phyloP scores from a whole-genome alignment of 2,329 filamentous ascomycete genomes.

The Sporothrix euskadiensis region DNA sequence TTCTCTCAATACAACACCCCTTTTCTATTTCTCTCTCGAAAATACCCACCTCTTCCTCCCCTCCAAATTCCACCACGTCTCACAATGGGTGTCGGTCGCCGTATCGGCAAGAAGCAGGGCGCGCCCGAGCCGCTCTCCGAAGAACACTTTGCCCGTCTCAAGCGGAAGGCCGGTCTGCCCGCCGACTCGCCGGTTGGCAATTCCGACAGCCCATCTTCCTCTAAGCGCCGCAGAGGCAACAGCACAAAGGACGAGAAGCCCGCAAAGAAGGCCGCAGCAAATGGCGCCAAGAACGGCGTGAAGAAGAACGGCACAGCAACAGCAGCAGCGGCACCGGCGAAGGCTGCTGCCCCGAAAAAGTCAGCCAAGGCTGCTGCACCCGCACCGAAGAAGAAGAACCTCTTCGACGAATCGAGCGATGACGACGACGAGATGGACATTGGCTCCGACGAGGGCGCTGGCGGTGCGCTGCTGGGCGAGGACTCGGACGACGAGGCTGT shows the following conservation, averaged over 20 bases:
- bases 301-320: constrained; percentile 32
- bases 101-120: constrained; percentile 89
- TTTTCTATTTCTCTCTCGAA: neutral
- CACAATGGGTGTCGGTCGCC: constrained; percentile 83
- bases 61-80: neutral
- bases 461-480: constrained; percentile 46
- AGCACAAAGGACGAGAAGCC: constrained; percentile 38
- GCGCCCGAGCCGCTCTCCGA: constrained; percentile 81
- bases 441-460: constrained; percentile 47
- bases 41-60: neutral
- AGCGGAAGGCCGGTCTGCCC: constrained; percentile 78
- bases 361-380: constrained; percentile 33
- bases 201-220: constrained; percentile 61
- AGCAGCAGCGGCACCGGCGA: neutral
- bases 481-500: constrained; percentile 45
- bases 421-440: constrained; percentile 44
- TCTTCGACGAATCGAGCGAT: constrained; percentile 39
- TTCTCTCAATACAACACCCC: neutral
- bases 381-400: constrained; percentile 37
- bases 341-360: constrained; percentile 37
- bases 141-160: constrained; percentile 71
- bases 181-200: constrained; percentile 54
- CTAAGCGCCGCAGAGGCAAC: constrained; percentile 55
- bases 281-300: constrained; percentile 36
- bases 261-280: constrained; percentile 36